These are phyloP conservation scores for Wickerhamiella cacticola DNA, from an alignment of 805 yeast species.

Conservation along the genomic window DNA sequence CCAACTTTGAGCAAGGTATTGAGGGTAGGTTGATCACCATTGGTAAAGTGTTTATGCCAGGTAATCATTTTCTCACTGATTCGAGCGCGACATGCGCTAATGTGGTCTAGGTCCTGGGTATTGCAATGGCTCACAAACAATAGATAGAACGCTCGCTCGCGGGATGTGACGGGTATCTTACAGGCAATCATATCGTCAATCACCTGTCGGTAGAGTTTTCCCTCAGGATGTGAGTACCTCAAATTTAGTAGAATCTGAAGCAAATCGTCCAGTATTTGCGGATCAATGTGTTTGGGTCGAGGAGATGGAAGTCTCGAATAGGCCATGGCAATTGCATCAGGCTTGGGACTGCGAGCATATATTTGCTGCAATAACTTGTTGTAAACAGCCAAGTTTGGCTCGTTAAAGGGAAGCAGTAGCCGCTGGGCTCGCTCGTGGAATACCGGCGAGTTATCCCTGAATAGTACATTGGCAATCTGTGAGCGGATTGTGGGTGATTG, in stretches of 20 bases:
- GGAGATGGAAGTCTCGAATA: conserved; percentile 10
- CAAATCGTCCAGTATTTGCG: conserved; percentile 12
- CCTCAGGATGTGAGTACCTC: not conserved
- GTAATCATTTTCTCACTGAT: not conserved
- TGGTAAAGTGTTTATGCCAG: conserved; percentile 3
- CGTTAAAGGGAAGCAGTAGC: not conserved
- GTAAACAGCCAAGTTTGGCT: not conserved
- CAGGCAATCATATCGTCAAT: conserved; percentile 6
- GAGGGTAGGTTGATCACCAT: not conserved
- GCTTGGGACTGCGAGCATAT: not conserved
- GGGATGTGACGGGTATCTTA: not conserved
- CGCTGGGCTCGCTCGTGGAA: not conserved
- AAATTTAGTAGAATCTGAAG: not conserved
- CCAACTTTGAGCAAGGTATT: conserved; percentile 1
- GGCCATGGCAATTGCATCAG: not conserved
- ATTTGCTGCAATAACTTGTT: conserved; percentile 1
- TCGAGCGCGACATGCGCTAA: not conserved
- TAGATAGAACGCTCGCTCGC: conserved; percentile 9
- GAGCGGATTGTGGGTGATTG: not conserved
- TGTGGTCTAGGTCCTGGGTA: not conserved
- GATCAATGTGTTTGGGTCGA: conserved; percentile 4
- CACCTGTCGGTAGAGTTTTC: not conserved
- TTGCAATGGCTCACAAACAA: not conserved
- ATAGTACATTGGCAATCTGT: not conserved
- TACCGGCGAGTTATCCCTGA: not conserved